Percentiles rank a stretch among this genome's conserved stretches.
Conservation (phyloP, 2,329 filamentous ascomycete species). For the Penicillium thymicola region DNA sequence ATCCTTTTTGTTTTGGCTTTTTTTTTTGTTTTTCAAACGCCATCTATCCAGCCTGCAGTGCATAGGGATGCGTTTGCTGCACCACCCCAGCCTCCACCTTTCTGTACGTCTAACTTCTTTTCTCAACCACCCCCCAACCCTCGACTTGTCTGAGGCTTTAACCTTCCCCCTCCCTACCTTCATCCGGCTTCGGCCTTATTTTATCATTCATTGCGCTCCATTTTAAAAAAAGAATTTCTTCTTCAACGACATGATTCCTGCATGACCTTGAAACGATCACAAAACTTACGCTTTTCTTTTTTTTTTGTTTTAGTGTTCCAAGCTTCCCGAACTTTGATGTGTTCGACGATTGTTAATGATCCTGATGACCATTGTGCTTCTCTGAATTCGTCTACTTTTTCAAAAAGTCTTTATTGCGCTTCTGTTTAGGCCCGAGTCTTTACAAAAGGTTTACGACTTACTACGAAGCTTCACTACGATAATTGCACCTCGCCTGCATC, state of each 20-base stretch:
- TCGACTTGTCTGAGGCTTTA: slow-evolving; percentile 10
- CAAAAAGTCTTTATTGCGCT: slow-evolving; percentile 13
- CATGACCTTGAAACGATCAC: slow-evolving; percentile 8
- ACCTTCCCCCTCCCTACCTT: slow-evolving; percentile 31
- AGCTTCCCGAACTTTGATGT: slow-evolving; percentile 4
- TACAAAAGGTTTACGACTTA: slow-evolving; percentile 31
- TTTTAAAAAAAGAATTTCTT: slow-evolving; percentile 16
- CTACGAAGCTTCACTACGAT: slow-evolving; percentile 25
- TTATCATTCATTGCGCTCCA: slow-evolving; percentile 15
- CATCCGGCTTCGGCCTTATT: slow-evolving; percentile 19
- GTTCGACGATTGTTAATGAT: slow-evolving; percentile 36
- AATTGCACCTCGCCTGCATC: slow-evolving; percentile 28
- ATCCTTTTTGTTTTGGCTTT: slow-evolving; percentile 1
- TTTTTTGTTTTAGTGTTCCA: slow-evolving; percentile 4
- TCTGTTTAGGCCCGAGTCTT: slow-evolving; percentile 21
- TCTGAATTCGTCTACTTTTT: slow-evolving; percentile 17
- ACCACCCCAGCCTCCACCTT: slow-evolving; percentile 23
- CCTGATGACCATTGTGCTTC: slow-evolving; percentile 19
- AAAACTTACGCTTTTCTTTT: slow-evolving; percentile 2
- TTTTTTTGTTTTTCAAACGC: slow-evolving; percentile 15
- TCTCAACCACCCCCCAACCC: slow-evolving; percentile 7
- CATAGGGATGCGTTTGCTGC: slow-evolving; percentile 29
- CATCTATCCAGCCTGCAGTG: slow-evolving; percentile 14
- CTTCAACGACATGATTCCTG: slow-evolving; percentile 7
- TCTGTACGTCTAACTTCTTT: slow-evolving; percentile 11